phyloP scores from a whole-genome alignment of 2,329 filamentous ascomycete genomes.

The Cercospora berteroae region DNA sequence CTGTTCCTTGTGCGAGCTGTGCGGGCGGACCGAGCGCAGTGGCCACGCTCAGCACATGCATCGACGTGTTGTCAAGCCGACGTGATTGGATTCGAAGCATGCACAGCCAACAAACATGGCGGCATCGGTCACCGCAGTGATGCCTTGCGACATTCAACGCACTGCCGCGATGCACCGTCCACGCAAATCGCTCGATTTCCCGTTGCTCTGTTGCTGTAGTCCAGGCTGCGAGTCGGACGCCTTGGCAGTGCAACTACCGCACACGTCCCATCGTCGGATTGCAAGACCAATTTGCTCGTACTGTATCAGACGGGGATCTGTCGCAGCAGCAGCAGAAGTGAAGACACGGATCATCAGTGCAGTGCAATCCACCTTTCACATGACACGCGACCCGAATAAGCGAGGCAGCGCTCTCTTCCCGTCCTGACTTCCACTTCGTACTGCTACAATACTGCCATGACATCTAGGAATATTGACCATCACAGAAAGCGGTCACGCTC shows the following conservation, averaged over 20 bases:
- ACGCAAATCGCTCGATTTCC: not conserved
- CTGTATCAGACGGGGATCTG: not conserved
- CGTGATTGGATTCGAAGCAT: not conserved
- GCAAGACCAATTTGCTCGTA: not conserved
- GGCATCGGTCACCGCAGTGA: not conserved
- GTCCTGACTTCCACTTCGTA: not conserved
- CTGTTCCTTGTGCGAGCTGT: not conserved
- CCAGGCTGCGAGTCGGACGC: not conserved
- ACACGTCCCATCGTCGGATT: not conserved
- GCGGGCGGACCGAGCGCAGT: not conserved
- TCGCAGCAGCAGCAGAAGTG: too few relatives aligned
- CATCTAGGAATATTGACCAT: conserved; percentile 26
- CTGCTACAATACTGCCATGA: conserved; percentile 5
- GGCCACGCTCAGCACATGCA: not conserved
- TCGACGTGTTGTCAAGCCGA: not conserved
- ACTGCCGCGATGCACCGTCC: not conserved
- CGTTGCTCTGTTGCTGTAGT: not conserved
- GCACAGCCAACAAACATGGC: not conserved
- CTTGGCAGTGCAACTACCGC: not conserved
- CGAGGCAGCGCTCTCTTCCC: not conserved
- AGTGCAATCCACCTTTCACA: not conserved
- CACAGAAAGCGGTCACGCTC: conserved; percentile 32
- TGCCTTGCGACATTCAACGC: not conserved
- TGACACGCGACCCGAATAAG: not conserved
- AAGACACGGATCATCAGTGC: too few relatives aligned